Conservation (phyloP, 1,139 yeast species). For the Wickerhamomyces sp. region DNA sequence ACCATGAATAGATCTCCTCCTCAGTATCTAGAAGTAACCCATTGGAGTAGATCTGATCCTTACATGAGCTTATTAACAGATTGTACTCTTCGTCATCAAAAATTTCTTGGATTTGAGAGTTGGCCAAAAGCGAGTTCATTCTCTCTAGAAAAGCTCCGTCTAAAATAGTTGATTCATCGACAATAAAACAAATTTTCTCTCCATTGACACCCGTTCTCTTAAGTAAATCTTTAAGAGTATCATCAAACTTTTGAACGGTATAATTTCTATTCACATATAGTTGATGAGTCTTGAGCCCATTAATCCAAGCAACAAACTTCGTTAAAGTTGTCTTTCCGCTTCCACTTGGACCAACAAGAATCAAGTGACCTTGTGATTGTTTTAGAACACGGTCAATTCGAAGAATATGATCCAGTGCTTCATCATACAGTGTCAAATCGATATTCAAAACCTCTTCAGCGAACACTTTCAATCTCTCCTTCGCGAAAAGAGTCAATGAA, state of each 20-base stretch:
- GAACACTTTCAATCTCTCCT: conserved; percentile 64
- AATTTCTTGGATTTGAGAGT: conserved; percentile 88
- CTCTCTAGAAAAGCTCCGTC: conserved; percentile 83
- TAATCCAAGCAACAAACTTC: conserved; percentile 88
- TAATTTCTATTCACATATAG: conserved; percentile 55
- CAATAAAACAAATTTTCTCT: conserved; percentile 63
- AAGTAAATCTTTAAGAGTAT: conserved; percentile 52
- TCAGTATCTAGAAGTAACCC: conserved; percentile 64
- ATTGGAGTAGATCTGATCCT: conserved; percentile 52
- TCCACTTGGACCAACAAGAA: conserved; percentile 80
- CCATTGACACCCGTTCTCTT: conserved; percentile 47
- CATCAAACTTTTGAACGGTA: conserved; percentile 62
- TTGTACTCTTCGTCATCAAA: conserved; percentile 73
- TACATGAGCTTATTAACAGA: conserved; percentile 50
- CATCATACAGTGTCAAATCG: conserved; percentile 62
- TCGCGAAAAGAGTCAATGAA: conserved; percentile 51
- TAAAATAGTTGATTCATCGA: conserved; percentile 76
- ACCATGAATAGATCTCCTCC: conserved; percentile 78
- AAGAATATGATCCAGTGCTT: conserved; percentile 68
- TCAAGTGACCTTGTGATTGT: conserved; percentile 88
- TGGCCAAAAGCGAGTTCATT: conserved; percentile 88
- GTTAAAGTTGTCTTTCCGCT: conserved; percentile 79
- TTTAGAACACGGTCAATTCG: conserved; percentile 78
- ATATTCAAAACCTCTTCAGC: conserved; percentile 72
- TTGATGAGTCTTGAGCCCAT: conserved; percentile 63